Percentiles rank a stretch among this genome's conserved stretches.
These are phyloP conservation scores for Dothidotthia symphoricarpi DNA, from an alignment of 2,329 filamentous ascomycete species.

Conservation along the genomic window DNA sequence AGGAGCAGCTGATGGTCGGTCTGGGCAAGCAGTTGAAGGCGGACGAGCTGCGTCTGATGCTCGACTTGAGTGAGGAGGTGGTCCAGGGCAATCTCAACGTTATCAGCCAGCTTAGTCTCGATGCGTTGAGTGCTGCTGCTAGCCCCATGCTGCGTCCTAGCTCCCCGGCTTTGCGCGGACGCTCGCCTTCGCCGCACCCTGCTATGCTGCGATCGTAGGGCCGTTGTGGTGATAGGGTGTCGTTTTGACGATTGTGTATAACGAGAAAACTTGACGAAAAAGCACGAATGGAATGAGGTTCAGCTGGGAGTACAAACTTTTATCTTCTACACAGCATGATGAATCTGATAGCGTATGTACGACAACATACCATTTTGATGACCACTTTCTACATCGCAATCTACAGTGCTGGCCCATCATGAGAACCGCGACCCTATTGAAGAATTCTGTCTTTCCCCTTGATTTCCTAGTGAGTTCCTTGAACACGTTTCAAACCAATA, in stretches of 20 bases:
- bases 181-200: constrained; percentile 36
- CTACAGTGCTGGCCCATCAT: too few relatives aligned
- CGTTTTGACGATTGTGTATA: too few relatives aligned
- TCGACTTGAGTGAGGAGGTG: constrained; percentile 38
- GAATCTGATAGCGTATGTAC: constrained; percentile 4
- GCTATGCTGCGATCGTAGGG: constrained; percentile 17
- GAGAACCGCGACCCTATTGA: too few relatives aligned
- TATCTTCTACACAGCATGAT: background rate
- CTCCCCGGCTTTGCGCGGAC: constrained; percentile 36
- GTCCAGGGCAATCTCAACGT: constrained; percentile 37
- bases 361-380: background rate
- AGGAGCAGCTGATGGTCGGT: constrained; percentile 39
- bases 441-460: too few relatives aligned
- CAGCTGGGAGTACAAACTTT: background rate
- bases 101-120: constrained; percentile 40
- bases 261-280: background rate
- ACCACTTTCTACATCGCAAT: too few relatives aligned
- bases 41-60: constrained; percentile 39
- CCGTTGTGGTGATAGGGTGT: too few relatives aligned
- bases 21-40: constrained; percentile 36
- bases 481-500: too few relatives aligned
- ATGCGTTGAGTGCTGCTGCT: constrained; percentile 37
- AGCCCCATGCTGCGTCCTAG: constrained; percentile 39
- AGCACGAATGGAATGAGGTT: constrained; percentile 1
- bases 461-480: too few relatives aligned